Base-by-base conservation (phyloP, 2,329 filamentous ascomycete species). In the Grosmannia serpens region DNA sequence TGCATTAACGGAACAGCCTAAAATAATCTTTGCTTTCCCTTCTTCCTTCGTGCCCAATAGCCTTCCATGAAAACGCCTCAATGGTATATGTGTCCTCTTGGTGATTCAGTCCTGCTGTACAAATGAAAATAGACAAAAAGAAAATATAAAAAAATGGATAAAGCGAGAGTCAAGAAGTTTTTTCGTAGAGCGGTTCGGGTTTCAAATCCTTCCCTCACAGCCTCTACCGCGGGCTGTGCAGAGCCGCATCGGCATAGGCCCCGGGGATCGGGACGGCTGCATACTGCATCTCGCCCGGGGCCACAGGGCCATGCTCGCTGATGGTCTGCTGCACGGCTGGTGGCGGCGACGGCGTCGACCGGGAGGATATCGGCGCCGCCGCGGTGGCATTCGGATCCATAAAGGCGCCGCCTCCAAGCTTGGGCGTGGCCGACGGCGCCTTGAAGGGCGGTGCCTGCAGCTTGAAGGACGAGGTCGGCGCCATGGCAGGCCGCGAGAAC, bases 251-350 rank as follows among this genome's bases (percentile, higher is more conserved):
- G 8, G 80, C 76, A 69, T 96, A 96, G 0, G 91, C 88, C 7
- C 88, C 88, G 0, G 92, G 92, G 60, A 96, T 96, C 0, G 91
- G 89, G 35, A 96, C 92, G 26, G 86, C 76, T 15, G 86, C 91
- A 71, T 96, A 96, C 54, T 85, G 83, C 65, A 87, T 83, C 78
- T 96, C 92, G 53, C 91, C 88, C 0, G 88, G 85, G 11, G 88
- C 87, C 29, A 84, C 80, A 13, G 80, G 81, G 22, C 85, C 84
- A 64, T 89, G 88, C 55, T 85, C 77, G 64, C 85, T 80, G 60
- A 78, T 67, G 57, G 75, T 76, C 65, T 79, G 76, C 55, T 71
- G 67, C 15, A 70, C 69, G 58, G 65, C 60, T 41, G 71, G 50
- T 26, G 54, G 49, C 11, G 49, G 31, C 33, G 54, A 10, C 7